phyloP scores from a whole-genome alignment of 2,329 filamentous ascomycete genomes.

The Chlorencoelia australis region DNA sequence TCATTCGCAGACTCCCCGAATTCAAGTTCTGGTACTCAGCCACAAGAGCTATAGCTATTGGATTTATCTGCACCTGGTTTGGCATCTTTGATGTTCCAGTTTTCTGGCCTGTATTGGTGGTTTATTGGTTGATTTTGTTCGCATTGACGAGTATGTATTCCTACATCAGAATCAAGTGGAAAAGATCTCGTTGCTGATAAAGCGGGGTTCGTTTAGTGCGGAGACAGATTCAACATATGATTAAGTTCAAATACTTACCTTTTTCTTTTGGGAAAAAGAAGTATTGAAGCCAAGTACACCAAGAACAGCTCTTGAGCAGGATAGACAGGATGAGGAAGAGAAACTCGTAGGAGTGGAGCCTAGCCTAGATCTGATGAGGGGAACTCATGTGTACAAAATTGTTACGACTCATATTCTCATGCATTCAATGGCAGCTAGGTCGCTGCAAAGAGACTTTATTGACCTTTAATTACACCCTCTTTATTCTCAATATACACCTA shows the following conservation, averaged over 20 bases:
- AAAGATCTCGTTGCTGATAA: constrained; percentile 9
- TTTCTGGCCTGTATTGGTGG: constrained; percentile 96
- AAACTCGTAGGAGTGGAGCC: constrained; percentile 1
- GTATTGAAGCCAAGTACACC: too few species aligned
- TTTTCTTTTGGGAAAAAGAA: constrained; percentile 85
- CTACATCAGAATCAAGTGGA: not conserved
- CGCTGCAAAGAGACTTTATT: constrained; percentile 10
- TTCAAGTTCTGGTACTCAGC: constrained; percentile 99
- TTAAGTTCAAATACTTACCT: constrained; percentile 98
- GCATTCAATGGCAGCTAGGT: constrained; percentile 4
- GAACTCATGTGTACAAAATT: constrained; percentile 10
- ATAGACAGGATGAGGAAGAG: not conserved
- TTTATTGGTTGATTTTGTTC: constrained; percentile 98
- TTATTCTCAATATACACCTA: constrained; percentile 10
- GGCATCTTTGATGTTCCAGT: constrained; percentile 92
- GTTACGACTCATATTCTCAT: constrained; percentile 5
- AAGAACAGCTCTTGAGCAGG: constrained; percentile 41
- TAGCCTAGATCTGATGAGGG: constrained; percentile 2
- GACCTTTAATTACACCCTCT: constrained; percentile 19
- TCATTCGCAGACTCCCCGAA: constrained; percentile 90
- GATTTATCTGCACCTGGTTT: constrained; percentile 86
- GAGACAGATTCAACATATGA: constrained; percentile 99
- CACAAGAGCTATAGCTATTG: constrained; percentile 74
- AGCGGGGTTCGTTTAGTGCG: constrained; percentile 62
- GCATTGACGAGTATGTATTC: constrained; percentile 74